These are phyloP conservation scores for Guadua angustifolia DNA, from an alignment of 176 grass and related monocot genomes.

Conservation along the genomic window DNA sequence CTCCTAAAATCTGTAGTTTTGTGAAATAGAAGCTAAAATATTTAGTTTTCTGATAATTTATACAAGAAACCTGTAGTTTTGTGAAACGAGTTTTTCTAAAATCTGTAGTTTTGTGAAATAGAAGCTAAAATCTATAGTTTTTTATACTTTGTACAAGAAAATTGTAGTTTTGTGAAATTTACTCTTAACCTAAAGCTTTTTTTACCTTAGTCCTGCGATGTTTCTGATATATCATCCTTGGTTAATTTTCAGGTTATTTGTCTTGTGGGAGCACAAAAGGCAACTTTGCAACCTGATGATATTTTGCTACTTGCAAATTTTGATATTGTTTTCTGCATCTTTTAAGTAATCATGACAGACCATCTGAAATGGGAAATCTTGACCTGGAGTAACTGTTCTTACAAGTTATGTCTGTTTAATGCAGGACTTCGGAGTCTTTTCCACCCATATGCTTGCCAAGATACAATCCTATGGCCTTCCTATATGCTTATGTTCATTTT, in stretches of 20 bases:
- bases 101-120: too few relatives aligned
- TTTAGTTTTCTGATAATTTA: too few relatives aligned
- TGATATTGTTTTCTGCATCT: slow-evolving; percentile 86
- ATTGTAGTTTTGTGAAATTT: too few relatives aligned
- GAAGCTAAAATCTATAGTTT: too few relatives aligned
- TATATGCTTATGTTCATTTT: slow-evolving; percentile 96
- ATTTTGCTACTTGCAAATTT: slow-evolving; percentile 96
- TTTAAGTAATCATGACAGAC: slow-evolving; percentile 71
- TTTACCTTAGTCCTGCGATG: background rate
- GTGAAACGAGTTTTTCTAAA: too few relatives aligned
- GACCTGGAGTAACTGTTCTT: slow-evolving; percentile 27
- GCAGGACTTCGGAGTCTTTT: slow-evolving; percentile 96
- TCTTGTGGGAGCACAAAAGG: slow-evolving; percentile 97
- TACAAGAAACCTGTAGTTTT: too few relatives aligned
- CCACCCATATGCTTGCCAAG: slow-evolving; percentile 96
- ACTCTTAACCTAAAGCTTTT: background rate
- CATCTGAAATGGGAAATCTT: slow-evolving; percentile 23
- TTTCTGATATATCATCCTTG: slow-evolving; percentile 11
- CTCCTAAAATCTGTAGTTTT: too few relatives aligned
- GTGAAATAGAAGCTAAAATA: too few relatives aligned
- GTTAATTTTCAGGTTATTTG: slow-evolving; percentile 78
- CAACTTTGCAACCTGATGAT: slow-evolving; percentile 91
- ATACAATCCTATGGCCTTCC: slow-evolving; percentile 98
- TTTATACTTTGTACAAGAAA: too few relatives aligned
- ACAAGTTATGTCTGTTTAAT: slow-evolving; percentile 38